Base-by-base conservation (phyloP, 345 rosid species). In the Chamaenerion angustifolium region DNA sequence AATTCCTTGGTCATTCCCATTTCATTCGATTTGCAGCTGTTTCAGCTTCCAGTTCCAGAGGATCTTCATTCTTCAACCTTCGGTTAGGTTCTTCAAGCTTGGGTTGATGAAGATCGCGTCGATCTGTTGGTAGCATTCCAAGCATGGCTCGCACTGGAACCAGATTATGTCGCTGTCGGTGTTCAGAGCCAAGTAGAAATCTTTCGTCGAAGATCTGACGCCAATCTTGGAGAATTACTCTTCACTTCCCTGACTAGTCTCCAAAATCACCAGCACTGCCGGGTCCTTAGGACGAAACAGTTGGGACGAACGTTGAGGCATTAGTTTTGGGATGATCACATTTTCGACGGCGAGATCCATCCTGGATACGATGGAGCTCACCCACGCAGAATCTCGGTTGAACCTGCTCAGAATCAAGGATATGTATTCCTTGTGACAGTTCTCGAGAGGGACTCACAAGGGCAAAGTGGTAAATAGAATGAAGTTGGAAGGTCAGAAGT, bases 221-320 rank as follows among this genome's bases (percentile, higher is more conserved):
- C 94, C 94, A 58, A 90, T 44, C 14, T 82, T 72, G 0, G 95
- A 67, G 73, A 90, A 90, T 64, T 90, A 90, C 79, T 90, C 98
- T 2, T 94, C 95, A 69, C 94, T 86, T 10, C 98, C 98, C 51
- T 86, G 89, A 46, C 77, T 61, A 2, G 54, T 45, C 9, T 95
- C 98, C 55, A 95, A 86, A 25, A 74, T 60, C 43, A 90, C 68
- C 3, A 94, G 94, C 7, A 88, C 76, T 1, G 78, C 58, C 21
- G 86, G 48, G 8, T 65, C 86, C 64, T 81, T 68, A 7, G 90
- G 61, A 4, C 43, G 66, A 71, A 60, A 62, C 37, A 65, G 68
- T 35, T 71, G 57, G 12, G 52, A 23, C 19, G 45, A 27, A 49
- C 16, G 55, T 13, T 71, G 46, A 23, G 95, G 97, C 16, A 48